Evolutionary conservation across 1,284 basidiomycete genomes (phyloP).

Genomic region (Cronartium quercuum): DNA sequence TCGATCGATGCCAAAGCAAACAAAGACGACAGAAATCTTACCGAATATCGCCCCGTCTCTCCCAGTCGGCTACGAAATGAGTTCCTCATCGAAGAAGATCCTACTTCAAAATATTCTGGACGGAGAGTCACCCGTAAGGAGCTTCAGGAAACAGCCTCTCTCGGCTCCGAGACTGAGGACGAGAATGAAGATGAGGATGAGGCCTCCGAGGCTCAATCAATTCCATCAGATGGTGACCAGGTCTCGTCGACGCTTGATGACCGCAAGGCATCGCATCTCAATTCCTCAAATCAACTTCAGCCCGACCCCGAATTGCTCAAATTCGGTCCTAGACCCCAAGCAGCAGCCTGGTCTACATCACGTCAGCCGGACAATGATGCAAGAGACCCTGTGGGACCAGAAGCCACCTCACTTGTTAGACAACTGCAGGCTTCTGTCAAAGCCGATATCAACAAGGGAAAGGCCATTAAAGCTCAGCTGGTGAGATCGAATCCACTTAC

Average conservation of each 20-base stretch:
- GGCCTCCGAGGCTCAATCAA: neutral
- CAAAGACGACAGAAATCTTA: neutral
- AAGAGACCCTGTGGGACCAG: slow-evolving; percentile 48
- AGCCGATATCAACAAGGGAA: slow-evolving; percentile 62
- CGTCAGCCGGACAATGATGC: slow-evolving; percentile 14
- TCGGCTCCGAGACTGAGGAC: neutral
- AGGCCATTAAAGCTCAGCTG: slow-evolving; percentile 71
- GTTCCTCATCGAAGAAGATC: neutral
- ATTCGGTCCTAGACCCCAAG: slow-evolving; percentile 36
- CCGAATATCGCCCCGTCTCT: neutral
- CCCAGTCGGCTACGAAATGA: slow-evolving; percentile 4
- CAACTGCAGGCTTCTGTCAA: slow-evolving; percentile 59
- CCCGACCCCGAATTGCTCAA: neutral
- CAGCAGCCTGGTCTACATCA: slow-evolving; percentile 24
- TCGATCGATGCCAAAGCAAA: slow-evolving; percentile 21
- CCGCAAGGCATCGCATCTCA: slow-evolving; percentile 43
- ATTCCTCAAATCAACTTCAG: neutral
- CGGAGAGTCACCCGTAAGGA: slow-evolving; percentile 3
- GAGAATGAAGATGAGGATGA: slow-evolving; percentile 1
- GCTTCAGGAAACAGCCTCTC: neutral
- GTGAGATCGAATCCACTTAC: slow-evolving; percentile 53
- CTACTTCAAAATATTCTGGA: slow-evolving; percentile 3
- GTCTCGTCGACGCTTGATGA: too few relatives aligned
- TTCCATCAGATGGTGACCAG: neutral
- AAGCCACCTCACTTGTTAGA: slow-evolving; percentile 57